Conservation (phyloP, 352 stramenopile genomes). For the Bremia lactucae region DNA sequence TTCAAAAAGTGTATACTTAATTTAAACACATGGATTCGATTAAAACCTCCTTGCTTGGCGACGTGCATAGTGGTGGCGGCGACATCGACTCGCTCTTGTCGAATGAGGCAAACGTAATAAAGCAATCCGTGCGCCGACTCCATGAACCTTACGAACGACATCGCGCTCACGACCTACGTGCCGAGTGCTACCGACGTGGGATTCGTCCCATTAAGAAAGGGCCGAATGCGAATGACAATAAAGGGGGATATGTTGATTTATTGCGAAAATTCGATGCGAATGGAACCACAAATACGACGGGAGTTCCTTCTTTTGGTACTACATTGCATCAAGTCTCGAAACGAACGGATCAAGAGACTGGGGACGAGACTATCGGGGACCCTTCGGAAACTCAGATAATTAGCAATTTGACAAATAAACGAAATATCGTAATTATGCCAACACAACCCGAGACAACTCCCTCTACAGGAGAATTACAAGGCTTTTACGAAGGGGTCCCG, state of each 20-base stretch:
- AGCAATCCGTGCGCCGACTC: conserved; percentile 26
- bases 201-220: conserved; percentile 76
- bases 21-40: conserved; percentile 12
- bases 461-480: conserved; percentile 28
- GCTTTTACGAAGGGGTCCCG: conserved; percentile 48
- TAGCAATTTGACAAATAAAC: conserved; percentile 34
- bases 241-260: conserved; percentile 66
- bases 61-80: conserved; percentile 35
- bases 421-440: conserved; percentile 31
- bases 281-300: conserved; percentile 3
- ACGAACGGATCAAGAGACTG: conserved; percentile 11
- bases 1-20: conserved; percentile 1
- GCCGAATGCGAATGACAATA: conserved; percentile 78
- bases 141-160: conserved; percentile 67
- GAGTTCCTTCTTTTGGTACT: conserved; percentile 4
- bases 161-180: conserved; percentile 59
- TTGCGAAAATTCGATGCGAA: conserved; percentile 47
- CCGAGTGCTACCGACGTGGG: conserved; percentile 68
- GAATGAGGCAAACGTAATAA: conserved; percentile 18
- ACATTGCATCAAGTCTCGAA: conserved; percentile 12
- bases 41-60: conserved; percentile 19
- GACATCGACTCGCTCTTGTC: conserved; percentile 68
- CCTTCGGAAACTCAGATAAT: conserved; percentile 11
- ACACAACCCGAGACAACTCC: conserved; percentile 9
- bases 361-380: conserved; percentile 14